Conservation (phyloP, 2,329 filamentous ascomycete genomes). For the Sarocladiaceae sp. region DNA sequence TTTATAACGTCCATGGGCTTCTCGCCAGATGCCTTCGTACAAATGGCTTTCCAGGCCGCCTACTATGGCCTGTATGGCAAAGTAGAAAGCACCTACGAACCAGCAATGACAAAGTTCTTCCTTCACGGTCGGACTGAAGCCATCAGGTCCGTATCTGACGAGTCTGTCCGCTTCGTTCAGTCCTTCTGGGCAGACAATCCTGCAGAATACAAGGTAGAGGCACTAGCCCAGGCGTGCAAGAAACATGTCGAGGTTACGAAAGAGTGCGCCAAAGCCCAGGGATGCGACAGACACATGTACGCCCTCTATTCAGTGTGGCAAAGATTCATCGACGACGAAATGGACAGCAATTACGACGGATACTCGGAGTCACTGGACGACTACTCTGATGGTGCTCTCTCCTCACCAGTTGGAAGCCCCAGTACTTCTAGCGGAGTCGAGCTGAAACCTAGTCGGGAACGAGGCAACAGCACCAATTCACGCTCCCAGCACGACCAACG, state of each 20-base stretch:
- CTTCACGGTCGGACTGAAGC: conserved; percentile 94
- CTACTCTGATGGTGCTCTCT: conserved; percentile 39
- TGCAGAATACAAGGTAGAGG: conserved; percentile 76
- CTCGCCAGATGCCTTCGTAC: conserved; percentile 94
- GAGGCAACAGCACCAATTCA: conserved; percentile 53
- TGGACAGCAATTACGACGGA: conserved; percentile 52
- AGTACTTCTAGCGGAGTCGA: conserved; percentile 33
- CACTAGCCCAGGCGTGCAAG: conserved; percentile 76
- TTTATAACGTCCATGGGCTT: conserved; percentile 97
- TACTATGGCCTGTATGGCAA: conserved; percentile 96
- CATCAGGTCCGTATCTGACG: conserved; percentile 77
- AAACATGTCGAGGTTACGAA: conserved; percentile 77
- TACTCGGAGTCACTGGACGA: conserved; percentile 57
- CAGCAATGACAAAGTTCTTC: conserved; percentile 95
- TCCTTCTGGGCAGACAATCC: conserved; percentile 94
- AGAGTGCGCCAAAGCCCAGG: conserved; percentile 84
- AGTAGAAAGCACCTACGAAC: conserved; percentile 93
- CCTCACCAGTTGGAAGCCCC: conserved; percentile 48
- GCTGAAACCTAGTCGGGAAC: conserved; percentile 33
- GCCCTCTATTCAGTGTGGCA: conserved; percentile 96
- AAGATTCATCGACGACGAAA: conserved; percentile 68
- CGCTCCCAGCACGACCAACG: conserved; percentile 42
- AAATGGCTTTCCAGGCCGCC: conserved; percentile 98
- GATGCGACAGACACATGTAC: conserved; percentile 90
- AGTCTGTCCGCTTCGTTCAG: conserved; percentile 83